Conservation (phyloP, 2,329 filamentous ascomycete species). For the Hymenoscyphus repandus region DNA sequence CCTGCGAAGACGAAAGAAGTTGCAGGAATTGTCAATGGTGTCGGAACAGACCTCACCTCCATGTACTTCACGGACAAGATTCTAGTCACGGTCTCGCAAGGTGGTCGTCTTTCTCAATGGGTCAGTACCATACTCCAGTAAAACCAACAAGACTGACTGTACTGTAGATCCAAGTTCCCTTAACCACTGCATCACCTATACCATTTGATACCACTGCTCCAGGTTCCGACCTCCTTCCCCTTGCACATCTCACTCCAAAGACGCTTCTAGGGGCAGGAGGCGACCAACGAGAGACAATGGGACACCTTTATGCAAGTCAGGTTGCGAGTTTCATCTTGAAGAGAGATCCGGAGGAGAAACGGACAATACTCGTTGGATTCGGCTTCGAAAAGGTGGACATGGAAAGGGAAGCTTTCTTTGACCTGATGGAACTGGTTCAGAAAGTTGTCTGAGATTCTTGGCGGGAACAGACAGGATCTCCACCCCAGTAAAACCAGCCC, state of each 20-base stretch:
- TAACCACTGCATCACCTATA: constrained; percentile 62
- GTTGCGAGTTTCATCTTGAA: constrained; percentile 75
- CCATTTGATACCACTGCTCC: constrained; percentile 47
- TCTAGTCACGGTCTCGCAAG: constrained; percentile 81
- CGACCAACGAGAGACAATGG: constrained; percentile 72
- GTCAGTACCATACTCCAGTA: constrained; percentile 42
- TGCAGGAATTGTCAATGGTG: constrained; percentile 60
- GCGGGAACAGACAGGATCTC: neutral
- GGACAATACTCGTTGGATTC: constrained; percentile 57
- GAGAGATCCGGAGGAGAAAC: constrained; percentile 58
- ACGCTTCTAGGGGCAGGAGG: constrained; percentile 82
- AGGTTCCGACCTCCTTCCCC: constrained; percentile 53
- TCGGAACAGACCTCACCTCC: constrained; percentile 66
- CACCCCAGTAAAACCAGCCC: neutral
- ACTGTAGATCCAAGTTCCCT: constrained; percentile 68
- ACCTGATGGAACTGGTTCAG: constrained; percentile 57
- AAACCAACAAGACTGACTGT: neutral
- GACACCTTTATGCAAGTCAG: constrained; percentile 84
- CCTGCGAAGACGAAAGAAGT: constrained; percentile 31
- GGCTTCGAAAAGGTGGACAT: constrained; percentile 45
- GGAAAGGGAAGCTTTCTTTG: constrained; percentile 54
- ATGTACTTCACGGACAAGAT: constrained; percentile 86
- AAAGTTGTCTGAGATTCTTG: constrained; percentile 38
- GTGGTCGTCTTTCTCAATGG: constrained; percentile 86
- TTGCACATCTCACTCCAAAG: constrained; percentile 76